Percentiles rank a stretch among this genome's conserved stretches.
phyloP scores from a whole-genome alignment of 345 rosid species.

The Pelargonium nanum region DNA sequence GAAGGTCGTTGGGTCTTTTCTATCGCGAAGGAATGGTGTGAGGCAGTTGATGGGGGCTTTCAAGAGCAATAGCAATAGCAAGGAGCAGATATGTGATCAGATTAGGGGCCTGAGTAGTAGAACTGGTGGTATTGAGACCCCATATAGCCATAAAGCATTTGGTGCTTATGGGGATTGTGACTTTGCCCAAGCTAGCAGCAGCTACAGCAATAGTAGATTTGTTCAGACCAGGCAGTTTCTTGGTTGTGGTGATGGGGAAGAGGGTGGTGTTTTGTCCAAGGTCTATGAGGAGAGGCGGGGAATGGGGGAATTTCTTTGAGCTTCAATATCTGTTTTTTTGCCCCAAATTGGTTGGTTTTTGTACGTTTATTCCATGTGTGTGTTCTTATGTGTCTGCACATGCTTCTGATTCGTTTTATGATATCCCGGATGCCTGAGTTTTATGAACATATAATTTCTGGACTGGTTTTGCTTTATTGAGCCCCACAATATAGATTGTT shows the following conservation, averaged over 20 bases:
- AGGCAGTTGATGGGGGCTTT: constrained; percentile 18
- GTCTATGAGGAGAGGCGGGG: constrained; percentile 80
- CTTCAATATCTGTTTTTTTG: background rate
- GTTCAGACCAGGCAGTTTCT: constrained; percentile 62
- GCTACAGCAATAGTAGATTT: constrained; percentile 6
- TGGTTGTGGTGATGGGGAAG: constrained; percentile 93
- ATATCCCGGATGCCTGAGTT: no score
- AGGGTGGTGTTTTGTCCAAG: constrained; percentile 64
- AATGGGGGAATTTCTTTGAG: constrained; percentile 52
- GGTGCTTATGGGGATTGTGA: constrained; percentile 14
- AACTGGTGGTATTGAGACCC: constrained; percentile 26
- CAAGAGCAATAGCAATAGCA: constrained; percentile 10
- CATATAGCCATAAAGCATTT: constrained; percentile 12
- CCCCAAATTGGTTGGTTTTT: background rate
- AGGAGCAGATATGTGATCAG: constrained; percentile 18
- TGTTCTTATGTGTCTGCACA: background rate
- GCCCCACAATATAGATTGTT: background rate
- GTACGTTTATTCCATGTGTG: background rate
- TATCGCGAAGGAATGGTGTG: constrained; percentile 26
- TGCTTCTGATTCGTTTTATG: background rate
- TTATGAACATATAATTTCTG: background rate
- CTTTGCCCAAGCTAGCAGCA: constrained; percentile 8
- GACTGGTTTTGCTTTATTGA: background rate
- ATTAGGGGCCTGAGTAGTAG: constrained; percentile 32
- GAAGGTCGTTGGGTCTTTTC: constrained; percentile 32